Evolutionary conservation across 2,329 filamentous ascomycete genomes (phyloP).

Genomic region (Alternaria arbusti): DNA sequence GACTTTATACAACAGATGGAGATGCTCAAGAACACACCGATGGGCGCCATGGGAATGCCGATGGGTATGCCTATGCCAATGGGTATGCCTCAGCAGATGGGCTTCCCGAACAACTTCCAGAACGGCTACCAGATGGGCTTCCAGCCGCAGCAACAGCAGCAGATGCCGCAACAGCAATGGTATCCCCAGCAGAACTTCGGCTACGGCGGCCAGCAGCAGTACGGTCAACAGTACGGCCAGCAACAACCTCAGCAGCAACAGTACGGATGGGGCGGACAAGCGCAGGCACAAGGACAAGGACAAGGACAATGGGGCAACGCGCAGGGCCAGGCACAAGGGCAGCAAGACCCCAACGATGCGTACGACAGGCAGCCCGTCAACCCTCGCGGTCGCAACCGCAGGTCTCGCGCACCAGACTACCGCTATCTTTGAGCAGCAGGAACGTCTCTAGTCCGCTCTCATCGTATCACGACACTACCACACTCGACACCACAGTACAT

Average conservation of each 20-base stretch:
- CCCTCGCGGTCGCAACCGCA: conserved; percentile 80
- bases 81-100: conserved; percentile 15
- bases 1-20: conserved; percentile 56
- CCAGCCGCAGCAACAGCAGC: conserved; percentile 8
- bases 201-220: conserved; percentile 12
- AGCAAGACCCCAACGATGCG: conserved; percentile 58
- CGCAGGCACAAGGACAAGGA: background rate
- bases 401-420: conserved; percentile 84
- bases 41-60: conserved; percentile 36
- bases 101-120: background rate
- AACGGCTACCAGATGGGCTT: conserved; percentile 20
- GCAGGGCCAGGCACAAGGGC: background rate
- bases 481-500: conserved; percentile 3
- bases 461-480: background rate
- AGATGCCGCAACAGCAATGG: conserved; percentile 5
- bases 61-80: conserved; percentile 17
- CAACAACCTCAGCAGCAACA: conserved; percentile 17
- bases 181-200: conserved; percentile 63
- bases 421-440: conserved; percentile 18
- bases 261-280: conserved; percentile 16
- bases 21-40: conserved; percentile 50
- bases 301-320: conserved; percentile 9
- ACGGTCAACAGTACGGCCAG: conserved; percentile 3
- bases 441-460: background rate
- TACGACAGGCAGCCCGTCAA: conserved; percentile 98